These are phyloP conservation scores for Prunus fruticosa DNA, from an alignment of 306 rosid genomes.

Conservation along the genomic window DNA sequence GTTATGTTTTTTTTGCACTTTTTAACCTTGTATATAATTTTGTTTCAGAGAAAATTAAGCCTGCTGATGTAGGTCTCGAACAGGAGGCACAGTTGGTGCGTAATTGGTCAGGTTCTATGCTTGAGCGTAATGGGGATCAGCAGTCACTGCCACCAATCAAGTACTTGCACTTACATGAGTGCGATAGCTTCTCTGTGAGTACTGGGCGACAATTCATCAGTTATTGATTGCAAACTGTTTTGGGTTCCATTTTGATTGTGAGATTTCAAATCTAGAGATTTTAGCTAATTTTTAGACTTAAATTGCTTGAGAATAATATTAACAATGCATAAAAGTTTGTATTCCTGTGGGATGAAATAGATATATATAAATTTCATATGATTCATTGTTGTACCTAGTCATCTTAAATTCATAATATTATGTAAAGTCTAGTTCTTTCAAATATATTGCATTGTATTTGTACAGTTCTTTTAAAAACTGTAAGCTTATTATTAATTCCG, in stretches of 20 bases:
- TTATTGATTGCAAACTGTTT: not conserved
- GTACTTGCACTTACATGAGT: conserved; percentile 85
- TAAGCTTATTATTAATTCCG: not conserved
- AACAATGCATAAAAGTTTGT: not conserved
- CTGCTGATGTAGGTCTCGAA: conserved; percentile 91
- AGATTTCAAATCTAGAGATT: not conserved
- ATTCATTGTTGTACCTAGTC: not conserved
- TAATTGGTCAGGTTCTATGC: conserved; percentile 56
- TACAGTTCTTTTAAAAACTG: not conserved
- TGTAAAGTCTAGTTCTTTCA: not conserved
- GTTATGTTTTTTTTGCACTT: conserved; percentile 6
- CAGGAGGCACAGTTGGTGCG: conserved; percentile 91
- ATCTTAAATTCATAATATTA: not conserved
- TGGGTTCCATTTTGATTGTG: not conserved
- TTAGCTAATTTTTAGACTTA: not conserved
- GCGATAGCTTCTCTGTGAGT: conserved; percentile 85
- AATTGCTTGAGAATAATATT: not conserved
- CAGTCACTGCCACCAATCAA: conserved; percentile 72
- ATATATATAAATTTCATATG: not conserved
- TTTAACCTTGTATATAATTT: conserved; percentile 24
- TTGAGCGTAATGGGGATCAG: conserved; percentile 55
- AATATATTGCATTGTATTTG: not conserved
- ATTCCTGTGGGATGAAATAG: not conserved
- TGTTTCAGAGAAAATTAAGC: conserved; percentile 88
- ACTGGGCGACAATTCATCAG: not conserved